Evolutionary conservation across 768 basidiomycete genomes (phyloP), one percentile per base, ranked within the genome.

Genomic region (Rickenella mellea): DNA sequence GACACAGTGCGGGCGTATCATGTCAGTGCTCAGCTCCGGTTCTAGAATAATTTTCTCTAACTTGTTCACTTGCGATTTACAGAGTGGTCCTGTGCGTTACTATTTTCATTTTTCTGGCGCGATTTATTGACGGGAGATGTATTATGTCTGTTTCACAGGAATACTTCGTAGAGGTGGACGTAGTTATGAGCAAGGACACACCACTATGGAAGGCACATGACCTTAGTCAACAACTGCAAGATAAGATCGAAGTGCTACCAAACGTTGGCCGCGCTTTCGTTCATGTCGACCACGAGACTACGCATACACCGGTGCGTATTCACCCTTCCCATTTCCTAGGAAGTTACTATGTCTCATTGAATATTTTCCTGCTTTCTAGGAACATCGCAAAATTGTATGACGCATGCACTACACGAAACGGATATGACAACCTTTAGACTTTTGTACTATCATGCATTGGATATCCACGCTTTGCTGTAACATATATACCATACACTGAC

Each of bases 1-100:
- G 94, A 97, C 58, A 92, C 89, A 6, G 88, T 92, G 43, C 72
- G 91, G 44, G 93, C 92, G 10, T 98, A 97, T 54, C 90, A 96
- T 60, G 83, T 82, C 40, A 48, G 82, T 66, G 27, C 7, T 32
- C 15, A 38, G 27, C 27, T 24, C 43, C 33, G 25, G 33, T 44
- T 15, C n/a, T n/a, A n/a, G n/a, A n/a, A n/a, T n/a, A n/a, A n/a
- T n/a, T n/a, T 38, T 28, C 28, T 41, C 22, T 45, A n/a, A 27
- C 19, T 15, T 41, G 17, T 40, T 42, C 43, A 27, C 24, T 37
- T 21, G 40, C 49, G 4, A 19, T 21, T 2, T 52, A 24, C 55
- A 80, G 80, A 85, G 83, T 59, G 84, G 84, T 39, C 84, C 83
- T 24, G 83, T 85, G 51, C 39, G 71, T 63, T 41, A 24, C 46